These are phyloP conservation scores for Talaromyces adpressus DNA, from an alignment of 495 filamentous ascomycete species.

Conservation along the genomic window DNA sequence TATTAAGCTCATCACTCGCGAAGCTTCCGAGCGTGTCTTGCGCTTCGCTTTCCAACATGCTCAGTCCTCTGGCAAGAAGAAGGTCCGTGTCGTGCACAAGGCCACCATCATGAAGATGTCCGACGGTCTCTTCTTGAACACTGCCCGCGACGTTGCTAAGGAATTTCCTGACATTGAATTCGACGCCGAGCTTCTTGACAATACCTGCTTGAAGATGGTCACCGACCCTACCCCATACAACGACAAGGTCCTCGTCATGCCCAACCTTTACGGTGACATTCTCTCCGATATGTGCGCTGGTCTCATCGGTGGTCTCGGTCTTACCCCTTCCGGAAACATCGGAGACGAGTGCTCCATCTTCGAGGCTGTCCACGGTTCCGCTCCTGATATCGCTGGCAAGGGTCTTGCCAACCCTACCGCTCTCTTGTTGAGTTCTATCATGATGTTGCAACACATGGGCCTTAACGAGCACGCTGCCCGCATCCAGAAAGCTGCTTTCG, in stretches of 20 bases:
- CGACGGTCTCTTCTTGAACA: slow-evolving; percentile 93
- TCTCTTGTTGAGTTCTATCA: slow-evolving; percentile 82
- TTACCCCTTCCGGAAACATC: slow-evolving; percentile 97
- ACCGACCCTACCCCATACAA: slow-evolving; percentile 92
- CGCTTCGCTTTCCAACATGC: slow-evolving; percentile 98
- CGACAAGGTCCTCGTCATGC: slow-evolving; percentile 99
- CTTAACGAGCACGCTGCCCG: slow-evolving; percentile 73
- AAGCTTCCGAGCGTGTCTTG: slow-evolving; percentile 88
- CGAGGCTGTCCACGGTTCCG: slow-evolving; percentile 97
- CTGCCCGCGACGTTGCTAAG: slow-evolving; percentile 76
- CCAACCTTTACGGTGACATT: slow-evolving; percentile 99
- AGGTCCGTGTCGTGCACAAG: slow-evolving; percentile 97
- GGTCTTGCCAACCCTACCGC: slow-evolving; percentile 92
- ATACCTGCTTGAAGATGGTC: slow-evolving; percentile 96
- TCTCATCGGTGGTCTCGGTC: slow-evolving; percentile 92
- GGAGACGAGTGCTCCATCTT: slow-evolving; percentile 99
- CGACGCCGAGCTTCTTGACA: slow-evolving; percentile 94
- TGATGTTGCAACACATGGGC: slow-evolving; percentile 99
- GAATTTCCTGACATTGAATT: slow-evolving; percentile 93
- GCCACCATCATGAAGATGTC: slow-evolving; percentile 99
- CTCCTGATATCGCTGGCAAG: slow-evolving; percentile 96
- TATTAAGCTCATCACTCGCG: slow-evolving; percentile 97
- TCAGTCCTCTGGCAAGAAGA: slow-evolving; percentile 79
- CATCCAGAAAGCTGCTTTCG: slow-evolving; percentile 93
- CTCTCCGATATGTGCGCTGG: slow-evolving; percentile 99